A percentile compares a stretch with the other conserved stretches of the same genome.
Conservation (phyloP, 2,329 filamentous ascomycete genomes). For the Penicillium italicum region DNA sequence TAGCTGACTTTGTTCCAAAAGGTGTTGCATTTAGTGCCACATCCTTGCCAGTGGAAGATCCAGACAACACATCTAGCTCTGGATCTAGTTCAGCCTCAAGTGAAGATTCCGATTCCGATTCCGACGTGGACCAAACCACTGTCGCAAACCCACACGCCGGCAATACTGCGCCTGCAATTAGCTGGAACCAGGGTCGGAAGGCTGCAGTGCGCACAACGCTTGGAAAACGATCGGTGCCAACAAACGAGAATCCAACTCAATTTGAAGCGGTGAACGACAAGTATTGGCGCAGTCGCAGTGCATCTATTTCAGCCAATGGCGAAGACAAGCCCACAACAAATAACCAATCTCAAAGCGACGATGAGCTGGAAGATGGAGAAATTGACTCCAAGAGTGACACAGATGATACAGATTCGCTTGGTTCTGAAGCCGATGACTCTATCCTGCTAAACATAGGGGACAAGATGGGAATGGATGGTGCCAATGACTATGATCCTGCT, state of each 20-base stretch:
- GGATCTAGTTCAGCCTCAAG: constrained; percentile 20
- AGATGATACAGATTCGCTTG: constrained; percentile 31
- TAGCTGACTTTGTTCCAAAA: constrained; percentile 38
- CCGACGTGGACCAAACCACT: constrained; percentile 11
- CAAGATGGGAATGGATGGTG: constrained; percentile 10
- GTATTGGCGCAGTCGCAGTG: constrained; percentile 39
- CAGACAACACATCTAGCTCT: constrained; percentile 32
- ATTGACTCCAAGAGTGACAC: constrained; percentile 30
- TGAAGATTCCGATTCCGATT: constrained; percentile 3
- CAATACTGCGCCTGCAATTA: constrained; percentile 32
- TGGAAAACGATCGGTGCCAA: constrained; percentile 26
- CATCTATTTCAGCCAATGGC: constrained; percentile 22
- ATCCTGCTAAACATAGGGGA: constrained; percentile 43
- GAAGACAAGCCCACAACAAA: background rate
- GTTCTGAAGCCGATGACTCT: constrained; percentile 40
- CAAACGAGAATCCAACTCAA: constrained; percentile 15
- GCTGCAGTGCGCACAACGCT: constrained; percentile 44
- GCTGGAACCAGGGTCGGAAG: constrained; percentile 46
- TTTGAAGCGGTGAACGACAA: constrained; percentile 38
- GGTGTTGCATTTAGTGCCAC: constrained; percentile 35
- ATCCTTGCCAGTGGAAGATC: constrained; percentile 35
- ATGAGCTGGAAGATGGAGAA: constrained; percentile 30
- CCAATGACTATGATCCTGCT: constrained; percentile 27
- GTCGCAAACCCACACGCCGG: constrained; percentile 21
- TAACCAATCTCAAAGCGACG: background rate